These are phyloP conservation scores for Penicillium sp. DNA, from an alignment of 2,329 filamentous ascomycete species.

Conservation along the genomic window DNA sequence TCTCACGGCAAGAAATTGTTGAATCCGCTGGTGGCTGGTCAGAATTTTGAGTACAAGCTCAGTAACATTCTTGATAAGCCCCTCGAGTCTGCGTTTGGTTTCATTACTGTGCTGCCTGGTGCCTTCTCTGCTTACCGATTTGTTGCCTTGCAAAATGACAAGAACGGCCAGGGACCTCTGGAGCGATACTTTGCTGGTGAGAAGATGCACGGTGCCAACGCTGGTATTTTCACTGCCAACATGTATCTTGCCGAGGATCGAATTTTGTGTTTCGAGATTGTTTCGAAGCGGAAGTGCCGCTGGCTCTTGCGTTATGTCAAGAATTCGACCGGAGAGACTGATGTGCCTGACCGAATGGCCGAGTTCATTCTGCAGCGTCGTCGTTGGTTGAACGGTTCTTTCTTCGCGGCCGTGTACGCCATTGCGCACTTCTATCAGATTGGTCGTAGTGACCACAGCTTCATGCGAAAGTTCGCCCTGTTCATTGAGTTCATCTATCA, in stretches of 20 bases:
- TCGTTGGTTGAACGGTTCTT: conserved; percentile 96
- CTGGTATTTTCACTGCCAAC: conserved; percentile 96
- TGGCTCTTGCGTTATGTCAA: conserved; percentile 99
- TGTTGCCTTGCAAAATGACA: conserved; percentile 92
- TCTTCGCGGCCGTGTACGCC: conserved; percentile 96
- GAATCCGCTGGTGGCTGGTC: conserved; percentile 90
- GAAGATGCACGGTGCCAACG: conserved; percentile 88
- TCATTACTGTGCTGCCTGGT: conserved; percentile 93
- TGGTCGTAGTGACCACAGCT: conserved; percentile 86
- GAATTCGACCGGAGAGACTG: conserved; percentile 92
- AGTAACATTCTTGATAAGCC: conserved; percentile 99
- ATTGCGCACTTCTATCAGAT: conserved; percentile 95
- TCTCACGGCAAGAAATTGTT: conserved; percentile 80
- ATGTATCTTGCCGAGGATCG: conserved; percentile 55
- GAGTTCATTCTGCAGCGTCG: conserved; percentile 94
- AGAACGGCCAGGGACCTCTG: conserved; percentile 85
- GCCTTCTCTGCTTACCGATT: conserved; percentile 98
- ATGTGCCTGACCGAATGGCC: conserved; percentile 90
- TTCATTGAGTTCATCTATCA: conserved; percentile 93
- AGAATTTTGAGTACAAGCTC: conserved; percentile 99
- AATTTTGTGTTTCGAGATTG: conserved; percentile 68
- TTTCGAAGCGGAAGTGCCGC: conserved; percentile 93
- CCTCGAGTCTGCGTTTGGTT: conserved; percentile 93
- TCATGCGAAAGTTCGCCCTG: conserved; percentile 84
- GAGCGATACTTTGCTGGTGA: conserved; percentile 98